Evolutionary conservation across 371 early-diverging fungal genomes (phyloP).

Genomic region (Parasitella parasitica): DNA sequence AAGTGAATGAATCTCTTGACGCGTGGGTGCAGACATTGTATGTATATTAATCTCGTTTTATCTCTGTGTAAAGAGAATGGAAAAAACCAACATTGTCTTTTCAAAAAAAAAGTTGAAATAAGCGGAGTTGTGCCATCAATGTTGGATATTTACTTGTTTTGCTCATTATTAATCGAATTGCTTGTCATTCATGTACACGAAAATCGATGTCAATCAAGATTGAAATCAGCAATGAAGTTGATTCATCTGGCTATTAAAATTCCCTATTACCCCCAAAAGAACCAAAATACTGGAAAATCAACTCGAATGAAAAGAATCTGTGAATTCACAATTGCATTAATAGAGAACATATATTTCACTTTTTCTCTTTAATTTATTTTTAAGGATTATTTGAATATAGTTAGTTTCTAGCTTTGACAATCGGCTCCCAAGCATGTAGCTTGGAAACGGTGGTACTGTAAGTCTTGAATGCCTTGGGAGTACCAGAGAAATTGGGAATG

Average conservation of each 20-base stretch:
- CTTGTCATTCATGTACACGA: too few species aligned
- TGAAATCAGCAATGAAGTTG: too few species aligned
- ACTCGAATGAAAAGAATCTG: too few species aligned
- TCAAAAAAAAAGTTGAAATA: not conserved
- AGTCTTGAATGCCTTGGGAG: slow-evolving; percentile 72
- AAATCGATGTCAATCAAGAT: too few species aligned
- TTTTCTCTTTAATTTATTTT: not conserved
- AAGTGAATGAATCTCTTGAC: slow-evolving; percentile 36
- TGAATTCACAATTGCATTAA: not conserved
- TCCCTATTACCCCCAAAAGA: too few species aligned
- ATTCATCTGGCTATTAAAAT: too few species aligned
- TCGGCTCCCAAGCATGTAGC: slow-evolving; percentile 77
- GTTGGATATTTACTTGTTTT: too few species aligned
- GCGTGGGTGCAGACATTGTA: slow-evolving; percentile 15
- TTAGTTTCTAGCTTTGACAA: slow-evolving; percentile 49
- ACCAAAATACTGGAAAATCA: too few species aligned
- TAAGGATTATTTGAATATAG: not conserved
- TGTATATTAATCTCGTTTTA: not conserved
- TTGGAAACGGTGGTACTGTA: slow-evolving; percentile 90
- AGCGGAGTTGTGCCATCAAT: slow-evolving; percentile 12
- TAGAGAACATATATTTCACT: not conserved
- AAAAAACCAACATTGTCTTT: not conserved
- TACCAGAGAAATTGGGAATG: slow-evolving; percentile 72
- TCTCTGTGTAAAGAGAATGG: not conserved
- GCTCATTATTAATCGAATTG: too few species aligned